Evolutionary conservation across 768 basidiomycete species (phyloP), one percentile per base, ranked within the genome.

Genomic region (Suillus lakei): DNA sequence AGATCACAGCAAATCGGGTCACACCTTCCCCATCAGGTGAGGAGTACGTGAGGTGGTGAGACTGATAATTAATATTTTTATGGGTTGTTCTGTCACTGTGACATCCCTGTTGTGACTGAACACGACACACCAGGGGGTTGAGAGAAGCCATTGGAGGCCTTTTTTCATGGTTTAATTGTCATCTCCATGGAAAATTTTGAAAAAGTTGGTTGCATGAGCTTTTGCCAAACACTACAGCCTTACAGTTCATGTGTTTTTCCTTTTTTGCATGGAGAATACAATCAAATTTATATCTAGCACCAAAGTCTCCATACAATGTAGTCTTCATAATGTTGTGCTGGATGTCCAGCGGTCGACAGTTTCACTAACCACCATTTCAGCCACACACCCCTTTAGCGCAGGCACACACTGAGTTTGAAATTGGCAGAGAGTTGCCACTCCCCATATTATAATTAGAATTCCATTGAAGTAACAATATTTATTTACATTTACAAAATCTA

Each of bases 11-110:
- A 36, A 70, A 71, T 13, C 67, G 67, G 63, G 38, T 61, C 50
- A 8, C 30, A 21, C 18, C 16, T 36, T 50, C 12, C 28, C 61
- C 61, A 28, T 51, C 32, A 30, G 26, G 48, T 4, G 48, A 16
- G 12, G 61, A 34, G 32, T 48, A 64, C 1, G 70, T 73, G 34
- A 73, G 41, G 55, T 73, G 72, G 7, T 64, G 66, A 0, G 67
- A 58, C 61, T 73, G 70, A 26, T 68, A 68, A 0, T 69, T 71
- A 26, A 71, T 64, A 43, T 71, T 70, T 43, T 69, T 67, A 53
- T 73, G 67, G 3, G 73, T 66, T 18, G 74, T 77, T 26, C 76
- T 71, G 41, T 77, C 70, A 28, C 69, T 68, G 39, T 16, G 39
- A 41, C 39, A 41, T 41, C 39, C 39, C 39, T 41, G 15, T 41